phyloP scores from a whole-genome alignment of 805 yeast species.

The Candida odintsovae region DNA sequence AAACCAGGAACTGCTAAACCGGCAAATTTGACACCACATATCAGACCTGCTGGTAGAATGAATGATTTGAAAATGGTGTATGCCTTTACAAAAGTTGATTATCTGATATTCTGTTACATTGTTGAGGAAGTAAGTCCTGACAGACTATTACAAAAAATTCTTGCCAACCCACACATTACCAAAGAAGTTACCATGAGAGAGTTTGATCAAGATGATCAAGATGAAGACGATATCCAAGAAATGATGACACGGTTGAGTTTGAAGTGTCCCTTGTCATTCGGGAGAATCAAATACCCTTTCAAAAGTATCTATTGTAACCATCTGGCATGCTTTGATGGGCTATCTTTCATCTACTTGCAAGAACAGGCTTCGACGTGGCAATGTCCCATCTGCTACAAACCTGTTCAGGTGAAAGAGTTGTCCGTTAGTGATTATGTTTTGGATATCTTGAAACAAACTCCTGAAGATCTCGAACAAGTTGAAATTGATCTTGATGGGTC shows the following conservation, averaged over 20 bases:
- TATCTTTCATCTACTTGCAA: conserved; percentile 68
- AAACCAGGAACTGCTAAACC: conserved; percentile 77
- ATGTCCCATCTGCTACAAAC: conserved; percentile 75
- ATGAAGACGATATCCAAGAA: conserved; percentile 68
- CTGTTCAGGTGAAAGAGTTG: conserved; percentile 48
- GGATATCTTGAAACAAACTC: conserved; percentile 52
- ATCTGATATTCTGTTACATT: conserved; percentile 49
- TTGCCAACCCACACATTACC: conserved; percentile 45
- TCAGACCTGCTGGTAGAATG: conserved; percentile 25
- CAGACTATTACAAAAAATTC: conserved; percentile 35
- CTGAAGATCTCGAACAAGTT: conserved; percentile 56
- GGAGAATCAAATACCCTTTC: conserved; percentile 65
- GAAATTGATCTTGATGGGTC: conserved; percentile 65
- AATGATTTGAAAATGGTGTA: conserved; percentile 50
- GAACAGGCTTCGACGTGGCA: conserved; percentile 77
- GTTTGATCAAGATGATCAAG: conserved; percentile 40
- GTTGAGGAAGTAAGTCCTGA: conserved; percentile 44
- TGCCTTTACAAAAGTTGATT: conserved; percentile 49
- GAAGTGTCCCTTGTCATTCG: conserved; percentile 73
- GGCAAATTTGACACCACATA: conserved; percentile 59
- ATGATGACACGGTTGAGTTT: conserved; percentile 62
- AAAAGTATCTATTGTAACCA: conserved; percentile 71
- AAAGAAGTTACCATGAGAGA: conserved; percentile 43
- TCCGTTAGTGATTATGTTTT: conserved; percentile 69
- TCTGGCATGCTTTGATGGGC: conserved; percentile 83